Evolutionary conservation across 495 filamentous ascomycete genomes (phyloP).

Genomic region (Choiromyces venosus): DNA sequence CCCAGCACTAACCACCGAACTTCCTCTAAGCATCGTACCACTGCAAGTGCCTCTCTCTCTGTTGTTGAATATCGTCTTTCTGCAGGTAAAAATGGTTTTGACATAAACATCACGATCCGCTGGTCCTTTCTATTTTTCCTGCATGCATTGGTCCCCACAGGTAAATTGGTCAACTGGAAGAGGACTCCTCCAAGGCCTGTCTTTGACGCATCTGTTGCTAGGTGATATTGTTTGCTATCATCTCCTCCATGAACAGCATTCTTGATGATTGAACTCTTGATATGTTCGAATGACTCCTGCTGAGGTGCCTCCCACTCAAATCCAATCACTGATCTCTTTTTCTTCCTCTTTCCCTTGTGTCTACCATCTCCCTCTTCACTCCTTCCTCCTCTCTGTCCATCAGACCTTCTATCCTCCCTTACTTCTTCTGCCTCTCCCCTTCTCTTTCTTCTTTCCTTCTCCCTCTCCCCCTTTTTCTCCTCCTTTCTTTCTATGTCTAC

Average conservation of each 20-base stretch:
- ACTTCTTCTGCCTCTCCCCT: background rate
- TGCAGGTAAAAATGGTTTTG: slow-evolving; percentile 3
- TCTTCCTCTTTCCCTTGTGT: background rate
- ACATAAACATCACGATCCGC: slow-evolving; percentile 8
- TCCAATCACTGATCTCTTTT: no score
- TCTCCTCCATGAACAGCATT: slow-evolving; percentile 2
- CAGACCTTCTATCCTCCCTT: background rate
- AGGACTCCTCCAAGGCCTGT: no score
- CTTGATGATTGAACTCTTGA: slow-evolving; percentile 1
- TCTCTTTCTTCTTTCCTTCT: background rate
- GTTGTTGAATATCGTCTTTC: slow-evolving; percentile 9
- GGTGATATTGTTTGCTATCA: no score
- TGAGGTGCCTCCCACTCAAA: slow-evolving; percentile 3
- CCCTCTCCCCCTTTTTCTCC: background rate
- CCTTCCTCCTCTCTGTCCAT: background rate
- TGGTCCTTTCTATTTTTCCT: background rate
- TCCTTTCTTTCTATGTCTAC: no score
- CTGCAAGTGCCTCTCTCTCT: slow-evolving; percentile 5
- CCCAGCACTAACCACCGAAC: slow-evolving; percentile 5
- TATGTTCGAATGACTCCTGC: slow-evolving; percentile 10
- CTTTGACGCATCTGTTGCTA: no score
- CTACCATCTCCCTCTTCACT: background rate
- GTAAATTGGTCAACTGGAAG: no score
- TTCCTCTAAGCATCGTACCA: slow-evolving; percentile 5
- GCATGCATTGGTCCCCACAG: slow-evolving; percentile 2